These are phyloP conservation scores for Crotalaria pallida DNA, from an alignment of 306 rosid genomes.

Conservation along the genomic window DNA sequence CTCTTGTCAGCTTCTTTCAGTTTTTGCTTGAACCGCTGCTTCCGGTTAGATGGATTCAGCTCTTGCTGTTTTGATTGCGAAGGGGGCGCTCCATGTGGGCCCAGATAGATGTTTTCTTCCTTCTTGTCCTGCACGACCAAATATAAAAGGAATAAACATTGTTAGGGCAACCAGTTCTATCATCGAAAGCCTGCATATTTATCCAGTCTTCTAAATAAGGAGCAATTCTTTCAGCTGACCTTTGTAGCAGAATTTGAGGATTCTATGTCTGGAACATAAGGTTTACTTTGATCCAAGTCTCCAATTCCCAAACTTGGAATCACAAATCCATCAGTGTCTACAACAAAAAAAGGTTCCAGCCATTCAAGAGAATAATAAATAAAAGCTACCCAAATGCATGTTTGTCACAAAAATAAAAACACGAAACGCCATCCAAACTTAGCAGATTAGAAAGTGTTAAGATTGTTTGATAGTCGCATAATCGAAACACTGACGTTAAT, in stretches of 20 bases:
- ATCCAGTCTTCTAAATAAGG: background rate
- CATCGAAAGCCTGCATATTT: background rate
- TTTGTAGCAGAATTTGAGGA: constrained; percentile 59
- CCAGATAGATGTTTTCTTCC: constrained; percentile 82
- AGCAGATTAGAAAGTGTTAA: background rate
- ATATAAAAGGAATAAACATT: background rate
- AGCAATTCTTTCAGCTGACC: constrained; percentile 34
- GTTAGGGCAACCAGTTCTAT: background rate
- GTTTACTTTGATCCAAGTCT: constrained; percentile 39
- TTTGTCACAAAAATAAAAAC: background rate
- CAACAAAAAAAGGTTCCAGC: constrained; percentile 14
- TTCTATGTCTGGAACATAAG: constrained; percentile 41
- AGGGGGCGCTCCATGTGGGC: constrained; percentile 94
- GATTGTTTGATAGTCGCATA: background rate
- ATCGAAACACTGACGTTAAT: background rate
- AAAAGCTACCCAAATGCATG: background rate
- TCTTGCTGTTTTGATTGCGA: constrained; percentile 78
- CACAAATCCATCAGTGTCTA: constrained; percentile 93
- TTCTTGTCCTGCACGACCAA: constrained; percentile 44
- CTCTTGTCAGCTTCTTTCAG: constrained; percentile 87
- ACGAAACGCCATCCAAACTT: background rate
- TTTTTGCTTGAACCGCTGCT: constrained; percentile 78
- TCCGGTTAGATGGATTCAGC: constrained; percentile 44
- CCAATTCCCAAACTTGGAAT: constrained; percentile 89
- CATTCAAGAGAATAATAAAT: background rate